These are phyloP conservation scores for Leccinum incarnatum DNA, from an alignment of 768 basidiomycete species.

Conservation along the genomic window DNA sequence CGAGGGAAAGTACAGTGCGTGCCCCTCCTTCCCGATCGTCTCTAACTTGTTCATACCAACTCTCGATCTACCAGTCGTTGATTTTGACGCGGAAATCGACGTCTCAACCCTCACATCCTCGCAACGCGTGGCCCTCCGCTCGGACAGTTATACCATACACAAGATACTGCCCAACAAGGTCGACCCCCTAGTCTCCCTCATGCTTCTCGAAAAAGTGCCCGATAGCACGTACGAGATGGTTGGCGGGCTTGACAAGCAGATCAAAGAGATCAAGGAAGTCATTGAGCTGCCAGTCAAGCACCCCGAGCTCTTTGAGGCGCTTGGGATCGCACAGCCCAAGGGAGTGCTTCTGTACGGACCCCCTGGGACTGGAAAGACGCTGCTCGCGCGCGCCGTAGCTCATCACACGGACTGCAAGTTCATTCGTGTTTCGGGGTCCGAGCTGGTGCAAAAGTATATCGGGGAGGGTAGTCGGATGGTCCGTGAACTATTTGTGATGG, in stretches of 20 bases:
- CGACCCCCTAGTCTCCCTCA: slow-evolving; percentile 97
- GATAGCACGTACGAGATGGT: slow-evolving; percentile 99
- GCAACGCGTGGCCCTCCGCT: slow-evolving; percentile 91
- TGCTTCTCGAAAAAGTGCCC: slow-evolving; percentile 99
- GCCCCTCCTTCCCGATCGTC: not conserved
- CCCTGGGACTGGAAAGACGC: not conserved
- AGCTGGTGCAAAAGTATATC: not conserved
- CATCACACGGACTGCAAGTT: slow-evolving; percentile 98
- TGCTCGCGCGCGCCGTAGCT: slow-evolving; percentile 68
- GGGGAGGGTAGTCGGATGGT: slow-evolving; percentile 73
- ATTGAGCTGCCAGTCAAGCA: slow-evolving; percentile 98
- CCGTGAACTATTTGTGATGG: slow-evolving; percentile 97
- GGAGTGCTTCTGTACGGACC: not conserved
- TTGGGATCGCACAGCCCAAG: slow-evolving; percentile 44
- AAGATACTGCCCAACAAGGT: slow-evolving; percentile 97
- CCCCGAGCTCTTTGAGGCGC: slow-evolving; percentile 92
- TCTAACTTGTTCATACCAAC: not conserved
- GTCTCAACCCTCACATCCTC: slow-evolving; percentile 76
- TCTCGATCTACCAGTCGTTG: slow-evolving; percentile 64
- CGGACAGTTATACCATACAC: slow-evolving; percentile 95
- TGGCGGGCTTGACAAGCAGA: slow-evolving; percentile 95
- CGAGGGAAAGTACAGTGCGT: slow-evolving; percentile 98
- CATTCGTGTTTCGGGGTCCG: slow-evolving; percentile 9
- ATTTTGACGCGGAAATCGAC: slow-evolving; percentile 87
- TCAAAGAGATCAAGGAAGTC: slow-evolving; percentile 99